A percentile compares a stretch with the other conserved stretches of the same genome.
Evolutionary conservation across 2,329 filamentous ascomycete genomes (phyloP).

Genomic region (Beauveria australis): DNA sequence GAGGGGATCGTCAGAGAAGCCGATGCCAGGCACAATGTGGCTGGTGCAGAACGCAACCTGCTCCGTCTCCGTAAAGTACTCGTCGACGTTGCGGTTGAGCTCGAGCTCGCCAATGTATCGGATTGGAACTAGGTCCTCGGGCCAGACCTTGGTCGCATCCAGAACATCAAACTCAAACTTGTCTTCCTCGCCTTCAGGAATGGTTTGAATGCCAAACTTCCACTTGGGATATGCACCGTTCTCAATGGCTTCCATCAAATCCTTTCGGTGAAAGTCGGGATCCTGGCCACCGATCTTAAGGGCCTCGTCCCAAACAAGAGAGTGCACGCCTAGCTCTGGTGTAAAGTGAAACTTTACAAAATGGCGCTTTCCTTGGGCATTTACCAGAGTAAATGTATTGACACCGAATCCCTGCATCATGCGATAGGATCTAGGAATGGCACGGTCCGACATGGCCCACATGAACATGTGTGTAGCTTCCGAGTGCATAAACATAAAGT

Average conservation of each 20-base stretch:
- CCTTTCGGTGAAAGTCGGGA: slow-evolving; percentile 75
- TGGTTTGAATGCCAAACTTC: slow-evolving; percentile 75
- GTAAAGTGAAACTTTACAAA: slow-evolving; percentile 77
- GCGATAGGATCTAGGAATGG: slow-evolving; percentile 64
- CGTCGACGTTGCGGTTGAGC: slow-evolving; percentile 70
- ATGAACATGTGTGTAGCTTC: slow-evolving; percentile 73
- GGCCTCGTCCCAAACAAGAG: slow-evolving; percentile 72
- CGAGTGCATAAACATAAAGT: slow-evolving; percentile 58
- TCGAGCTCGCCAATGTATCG: slow-evolving; percentile 73
- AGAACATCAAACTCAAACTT: slow-evolving; percentile 81
- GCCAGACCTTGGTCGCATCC: slow-evolving; percentile 81
- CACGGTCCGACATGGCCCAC: slow-evolving; percentile 70
- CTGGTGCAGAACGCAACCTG: slow-evolving; percentile 76
- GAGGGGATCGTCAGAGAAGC: slow-evolving; percentile 68
- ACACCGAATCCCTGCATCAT: slow-evolving; percentile 87
- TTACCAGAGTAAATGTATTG: slow-evolving; percentile 66
- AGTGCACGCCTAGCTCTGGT: slow-evolving; percentile 67
- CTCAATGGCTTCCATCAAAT: slow-evolving; percentile 66
- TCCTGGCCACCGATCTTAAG: slow-evolving; percentile 67
- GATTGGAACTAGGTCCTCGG: slow-evolving; percentile 66
- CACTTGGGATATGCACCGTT: slow-evolving; percentile 64
- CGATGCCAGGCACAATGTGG: slow-evolving; percentile 71
- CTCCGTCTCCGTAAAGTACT: slow-evolving; percentile 76
- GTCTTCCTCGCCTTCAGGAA: slow-evolving; percentile 62
- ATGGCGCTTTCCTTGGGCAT: slow-evolving; percentile 57